Evolutionary conservation across 805 yeast genomes (phyloP), one percentile per base, ranked within the genome.

Genomic region (Zygotorulaspora florentina): DNA sequence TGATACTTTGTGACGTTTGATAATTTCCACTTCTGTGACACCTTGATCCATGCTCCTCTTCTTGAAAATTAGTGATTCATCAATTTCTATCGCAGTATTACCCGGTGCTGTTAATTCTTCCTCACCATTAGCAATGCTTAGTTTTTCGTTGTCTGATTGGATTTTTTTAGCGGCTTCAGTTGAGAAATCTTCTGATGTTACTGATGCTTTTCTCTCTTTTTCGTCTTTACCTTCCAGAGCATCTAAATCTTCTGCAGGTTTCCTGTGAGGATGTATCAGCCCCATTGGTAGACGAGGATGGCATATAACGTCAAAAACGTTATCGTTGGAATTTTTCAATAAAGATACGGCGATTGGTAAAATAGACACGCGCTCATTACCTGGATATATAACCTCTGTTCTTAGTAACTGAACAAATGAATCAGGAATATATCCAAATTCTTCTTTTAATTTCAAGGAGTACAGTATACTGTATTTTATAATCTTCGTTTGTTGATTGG

Each of bases 241-340:
- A 25, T 52, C 57, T 7, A 50, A 59, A n/a, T 44, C 50, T 25
- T 59, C 58, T 50, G 55, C 29, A 42, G 61, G 48, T 51, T 58
- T 34, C 56, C 51, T 31, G 50, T 64, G 51, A 29, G 55, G 56
- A 37, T 65, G 59, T 30, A 66, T 47, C 25, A 60, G 50, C 15
- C 64, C 57, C 51, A 64, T 72, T 2, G 96, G 96, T 54, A 87
- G 77, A 56, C 93, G 72, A 35, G 96, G 95, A 56, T 85, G 84
- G 43, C 79, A 74, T 54, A 87, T 71, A 1, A 84, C 70, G 57
- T 86, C 78, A 35, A 82, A 60, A 16, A 77, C 59, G 8, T 71
- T 75, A 56, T 80, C 78, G 35, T 68, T 62, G 11, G 73, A 64
- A 3, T 71, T 72, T 33, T 62, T 59, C 48, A 84, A 60, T 5